Conservation (phyloP, 495 filamentous ascomycete species). For the Gamarada debralockiae region DNA sequence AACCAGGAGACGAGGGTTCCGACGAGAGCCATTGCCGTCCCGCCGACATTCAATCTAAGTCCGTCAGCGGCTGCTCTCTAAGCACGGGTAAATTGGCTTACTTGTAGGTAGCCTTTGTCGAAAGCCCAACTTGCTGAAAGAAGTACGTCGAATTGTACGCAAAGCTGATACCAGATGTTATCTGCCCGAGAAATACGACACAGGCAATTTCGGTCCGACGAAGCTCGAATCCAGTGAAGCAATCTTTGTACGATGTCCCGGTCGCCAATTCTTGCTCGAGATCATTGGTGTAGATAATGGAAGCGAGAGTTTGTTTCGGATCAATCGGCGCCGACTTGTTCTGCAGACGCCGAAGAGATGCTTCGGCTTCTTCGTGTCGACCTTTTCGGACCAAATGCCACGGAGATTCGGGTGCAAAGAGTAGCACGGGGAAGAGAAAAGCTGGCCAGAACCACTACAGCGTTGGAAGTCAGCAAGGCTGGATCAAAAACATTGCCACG, state of each 20-base stretch:
- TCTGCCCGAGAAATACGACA: slow-evolving; percentile 44
- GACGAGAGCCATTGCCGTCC: slow-evolving; percentile 12
- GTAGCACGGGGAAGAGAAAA: slow-evolving; percentile 34
- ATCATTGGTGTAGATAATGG: slow-evolving; percentile 59
- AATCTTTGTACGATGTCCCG: slow-evolving; percentile 50
- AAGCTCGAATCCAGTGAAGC: slow-evolving; percentile 47
- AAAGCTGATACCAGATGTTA: slow-evolving; percentile 42
- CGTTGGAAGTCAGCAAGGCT: too few species aligned
- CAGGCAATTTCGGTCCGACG: slow-evolving; percentile 53
- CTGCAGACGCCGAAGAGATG: slow-evolving; percentile 34
- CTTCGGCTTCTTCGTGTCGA: slow-evolving; percentile 42
- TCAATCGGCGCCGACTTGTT: slow-evolving; percentile 39
- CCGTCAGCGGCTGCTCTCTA: too few species aligned
- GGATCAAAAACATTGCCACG: too few species aligned
- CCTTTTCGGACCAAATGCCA: slow-evolving; percentile 56
- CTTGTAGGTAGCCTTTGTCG: slow-evolving; percentile 38
- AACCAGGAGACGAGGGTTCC: slow-evolving; percentile 35
- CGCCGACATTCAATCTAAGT: slow-evolving; percentile 28
- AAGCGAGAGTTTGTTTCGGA: slow-evolving; percentile 42
- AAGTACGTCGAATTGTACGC: slow-evolving; percentile 61
- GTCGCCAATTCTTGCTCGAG: slow-evolving; percentile 54
- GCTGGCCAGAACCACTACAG: slow-evolving; percentile 56
- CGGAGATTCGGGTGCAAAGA: slow-evolving; percentile 43
- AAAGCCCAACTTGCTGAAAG: slow-evolving; percentile 55
- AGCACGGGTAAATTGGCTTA: too few species aligned